Percentiles rank a stretch among this genome's conserved stretches.
Conservation (phyloP, 108 stramenopile genomes). For the Pseudonitzschia pungens region DNA sequence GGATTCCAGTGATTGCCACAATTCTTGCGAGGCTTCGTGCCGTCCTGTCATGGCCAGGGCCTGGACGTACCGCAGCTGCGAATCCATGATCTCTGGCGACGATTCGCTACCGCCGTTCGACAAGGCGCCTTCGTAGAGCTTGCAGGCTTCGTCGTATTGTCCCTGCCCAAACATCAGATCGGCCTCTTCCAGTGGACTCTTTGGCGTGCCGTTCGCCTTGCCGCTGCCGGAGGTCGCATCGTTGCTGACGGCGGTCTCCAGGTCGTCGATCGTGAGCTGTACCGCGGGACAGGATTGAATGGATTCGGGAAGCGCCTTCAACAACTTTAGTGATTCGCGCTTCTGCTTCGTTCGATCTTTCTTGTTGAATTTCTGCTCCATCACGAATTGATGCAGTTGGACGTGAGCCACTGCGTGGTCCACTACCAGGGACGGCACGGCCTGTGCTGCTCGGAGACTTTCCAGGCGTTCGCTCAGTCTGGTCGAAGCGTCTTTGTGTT, state of each 20-base stretch:
- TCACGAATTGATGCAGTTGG: slow-evolving; percentile 29
- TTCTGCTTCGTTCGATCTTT: background rate
- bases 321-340: slow-evolving; percentile 29
- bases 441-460: slow-evolving; percentile 4
- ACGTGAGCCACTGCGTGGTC: slow-evolving; percentile 39
- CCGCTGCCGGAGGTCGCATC: slow-evolving; percentile 9
- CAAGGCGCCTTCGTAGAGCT: slow-evolving; percentile 43
- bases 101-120: slow-evolving; percentile 31
- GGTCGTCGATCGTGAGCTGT: slow-evolving; percentile 51
- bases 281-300: slow-evolving; percentile 56
- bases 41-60: slow-evolving; percentile 44
- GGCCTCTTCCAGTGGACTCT: slow-evolving; percentile 40
- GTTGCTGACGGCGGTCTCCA: slow-evolving; percentile 24
- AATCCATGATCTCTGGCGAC: slow-evolving; percentile 27
- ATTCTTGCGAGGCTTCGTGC: slow-evolving; percentile 22
- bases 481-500: slow-evolving; percentile 22
- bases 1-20: slow-evolving; percentile 25
- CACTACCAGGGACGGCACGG: background rate
- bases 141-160: slow-evolving; percentile 55
- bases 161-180: slow-evolving; percentile 53
- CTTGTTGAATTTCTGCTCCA: slow-evolving; percentile 22
- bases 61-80: slow-evolving; percentile 46
- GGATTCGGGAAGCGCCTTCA: slow-evolving; percentile 59
- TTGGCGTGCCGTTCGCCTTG: slow-evolving; percentile 22
- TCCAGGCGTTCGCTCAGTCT: slow-evolving; percentile 20